Evolutionary conservation across 495 filamentous ascomycete genomes (phyloP), one percentile per base, ranked within the genome.

Genomic region (Neurospora sp.): DNA sequence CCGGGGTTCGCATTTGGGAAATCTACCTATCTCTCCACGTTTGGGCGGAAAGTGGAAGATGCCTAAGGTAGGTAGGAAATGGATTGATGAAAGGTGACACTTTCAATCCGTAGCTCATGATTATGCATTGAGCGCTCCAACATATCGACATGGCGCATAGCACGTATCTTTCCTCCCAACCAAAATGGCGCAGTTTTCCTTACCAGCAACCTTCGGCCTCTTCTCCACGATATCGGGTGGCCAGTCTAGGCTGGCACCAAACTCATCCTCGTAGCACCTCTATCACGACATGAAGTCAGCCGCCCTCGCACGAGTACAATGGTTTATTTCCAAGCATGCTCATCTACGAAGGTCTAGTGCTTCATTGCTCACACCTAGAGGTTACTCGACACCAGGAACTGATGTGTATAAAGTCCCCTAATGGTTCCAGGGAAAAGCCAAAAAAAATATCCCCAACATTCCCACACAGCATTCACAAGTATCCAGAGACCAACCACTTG

Each of bases 391-490:
- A 1, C 0, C 4, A 12, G 20, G 10, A 47, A n/a, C 1, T 14
- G 4, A 4, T 8, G n/a, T 0, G 3, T n/a, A 20, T 47, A 47
- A 20, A 20, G 8, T 4, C 41, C 41, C 4, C 4, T 12, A 4
- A 16, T 41, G 12, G 3, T 16, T 2, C 12, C 31, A 35, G 31
- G 31, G 31, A 35, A 31, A 31, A 31, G 31, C 39, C 39, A 22
- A 41, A 10, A 41, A 5, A 0, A 0, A 16, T 14, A 41, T 41
- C 4, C 12, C 6, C 12, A 41, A 0, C 12, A 41, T 41, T 12
- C 0, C 12, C 1, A n/a, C n/a, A n/a, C n/a, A 41, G 2, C 39
- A 41, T 14, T 6, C 5, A 0, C 12, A 41, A 2, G 0, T 1
- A 5, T 2, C 39, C 14, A 0, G 39, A 14, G 12, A 41, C 39